These are phyloP conservation scores for Dryas drummondii DNA, from an alignment of 306 rosid species.

Conservation along the genomic window DNA sequence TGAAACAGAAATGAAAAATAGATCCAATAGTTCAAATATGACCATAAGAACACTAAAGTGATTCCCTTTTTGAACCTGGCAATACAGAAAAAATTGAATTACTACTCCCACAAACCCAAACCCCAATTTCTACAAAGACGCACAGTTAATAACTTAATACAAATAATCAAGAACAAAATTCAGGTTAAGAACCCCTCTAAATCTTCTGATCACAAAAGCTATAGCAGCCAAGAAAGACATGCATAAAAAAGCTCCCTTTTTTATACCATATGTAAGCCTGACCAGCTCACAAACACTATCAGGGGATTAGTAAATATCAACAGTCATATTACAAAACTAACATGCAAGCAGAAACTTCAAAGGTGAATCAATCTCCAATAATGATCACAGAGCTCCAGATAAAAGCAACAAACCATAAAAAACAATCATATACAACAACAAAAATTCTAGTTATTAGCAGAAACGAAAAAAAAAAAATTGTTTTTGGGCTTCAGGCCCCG, in stretches of 20 bases:
- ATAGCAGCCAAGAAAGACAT: not conserved
- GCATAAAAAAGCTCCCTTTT: not conserved
- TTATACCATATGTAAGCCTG: not conserved
- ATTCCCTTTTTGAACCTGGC: not conserved
- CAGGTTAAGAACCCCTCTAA: not conserved
- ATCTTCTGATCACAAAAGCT: not conserved
- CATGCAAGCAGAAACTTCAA: not conserved
- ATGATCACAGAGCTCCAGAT: constrained; percentile 1
- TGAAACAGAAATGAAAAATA: constrained; percentile 4
- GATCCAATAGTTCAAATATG: not conserved
- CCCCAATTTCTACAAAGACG: not conserved
- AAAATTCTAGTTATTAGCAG: not conserved
- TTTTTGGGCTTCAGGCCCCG: no score
- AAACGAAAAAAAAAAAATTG: no score
- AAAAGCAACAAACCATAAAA: not conserved
- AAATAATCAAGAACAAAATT: constrained; percentile 1
- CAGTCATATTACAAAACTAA: not conserved
- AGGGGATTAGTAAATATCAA: not conserved
- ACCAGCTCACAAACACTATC: not conserved
- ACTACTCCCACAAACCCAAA: not conserved
- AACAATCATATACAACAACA: not conserved
- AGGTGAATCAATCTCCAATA: not conserved
- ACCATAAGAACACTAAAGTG: not conserved
- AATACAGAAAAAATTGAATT: not conserved
- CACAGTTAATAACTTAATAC: not conserved